Percentiles rank a stretch among this genome's conserved stretches.
Conservation (phyloP, 257 asterid genomes). For the Solanum arcanum region DNA sequence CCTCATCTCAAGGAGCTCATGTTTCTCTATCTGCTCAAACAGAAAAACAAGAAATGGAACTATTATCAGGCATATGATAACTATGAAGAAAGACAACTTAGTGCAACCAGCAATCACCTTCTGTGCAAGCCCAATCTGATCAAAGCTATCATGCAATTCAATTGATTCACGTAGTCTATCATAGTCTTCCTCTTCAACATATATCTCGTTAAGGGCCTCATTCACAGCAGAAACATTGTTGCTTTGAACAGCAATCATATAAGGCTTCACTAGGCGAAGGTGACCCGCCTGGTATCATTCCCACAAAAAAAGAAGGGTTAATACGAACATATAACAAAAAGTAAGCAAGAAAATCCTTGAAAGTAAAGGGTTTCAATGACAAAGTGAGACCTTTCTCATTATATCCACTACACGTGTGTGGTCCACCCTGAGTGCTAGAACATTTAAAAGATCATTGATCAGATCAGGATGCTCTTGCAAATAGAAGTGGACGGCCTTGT, state of each 20-base stretch:
- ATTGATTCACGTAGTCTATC: slow-evolving; percentile 91
- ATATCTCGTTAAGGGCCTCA: slow-evolving; percentile 90
- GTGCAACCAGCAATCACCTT: slow-evolving; percentile 43
- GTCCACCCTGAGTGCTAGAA: slow-evolving; percentile 95
- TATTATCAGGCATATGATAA: neutral
- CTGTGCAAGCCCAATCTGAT: slow-evolving; percentile 98
- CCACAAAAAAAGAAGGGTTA: neutral
- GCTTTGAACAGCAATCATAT: slow-evolving; percentile 99
- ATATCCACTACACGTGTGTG: slow-evolving; percentile 98
- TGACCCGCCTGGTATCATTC: slow-evolving; percentile 69
- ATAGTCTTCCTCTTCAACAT: slow-evolving; percentile 96
- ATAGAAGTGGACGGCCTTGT: slow-evolving; percentile 99
- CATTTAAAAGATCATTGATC: slow-evolving; percentile 87
- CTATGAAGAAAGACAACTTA: neutral
- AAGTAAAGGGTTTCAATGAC: neutral
- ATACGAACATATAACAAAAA: neutral
- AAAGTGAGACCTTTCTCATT: slow-evolving; percentile 73
- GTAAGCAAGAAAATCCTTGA: neutral
- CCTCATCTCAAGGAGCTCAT: slow-evolving; percentile 99
- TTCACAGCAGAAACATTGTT: slow-evolving; percentile 93
- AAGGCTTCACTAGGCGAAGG: slow-evolving; percentile 89
- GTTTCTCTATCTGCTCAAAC: slow-evolving; percentile 84
- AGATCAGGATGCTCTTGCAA: slow-evolving; percentile 98
- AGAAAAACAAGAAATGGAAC: neutral
- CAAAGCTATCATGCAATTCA: slow-evolving; percentile 89